phyloP scores from a whole-genome alignment of 352 stramenopile genomes.

The Phytophthora sojae region DNA sequence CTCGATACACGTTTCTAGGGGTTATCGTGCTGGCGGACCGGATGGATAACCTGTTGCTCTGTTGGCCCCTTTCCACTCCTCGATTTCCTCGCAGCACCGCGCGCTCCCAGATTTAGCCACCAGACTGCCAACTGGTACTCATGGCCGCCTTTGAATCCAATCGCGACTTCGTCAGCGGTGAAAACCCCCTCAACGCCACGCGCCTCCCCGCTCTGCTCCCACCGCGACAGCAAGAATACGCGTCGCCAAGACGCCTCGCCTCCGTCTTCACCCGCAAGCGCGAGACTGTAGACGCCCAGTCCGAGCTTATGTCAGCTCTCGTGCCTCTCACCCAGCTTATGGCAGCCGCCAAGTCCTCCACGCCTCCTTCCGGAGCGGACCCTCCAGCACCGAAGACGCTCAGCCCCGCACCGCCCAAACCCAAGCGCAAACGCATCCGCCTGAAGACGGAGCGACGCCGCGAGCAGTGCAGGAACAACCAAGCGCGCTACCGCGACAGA shows the following conservation, averaged over 20 bases:
- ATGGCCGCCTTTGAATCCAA: slow-evolving; percentile 5
- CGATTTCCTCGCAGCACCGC: neutral
- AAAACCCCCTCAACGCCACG: neutral
- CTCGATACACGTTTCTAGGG: no score
- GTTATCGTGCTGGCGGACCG: no score
- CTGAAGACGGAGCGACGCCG: slow-evolving; percentile 43
- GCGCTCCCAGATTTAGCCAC: neutral
- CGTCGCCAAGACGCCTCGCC: neutral
- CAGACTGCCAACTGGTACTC: neutral
- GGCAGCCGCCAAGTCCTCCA: slow-evolving; percentile 5
- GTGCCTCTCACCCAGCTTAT: slow-evolving; percentile 29
- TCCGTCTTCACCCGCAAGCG: slow-evolving; percentile 12
- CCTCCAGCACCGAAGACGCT: neutral
- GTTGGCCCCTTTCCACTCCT: slow-evolving; percentile 11
- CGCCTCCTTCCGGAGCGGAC: neutral
- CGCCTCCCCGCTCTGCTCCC: slow-evolving; percentile 7
- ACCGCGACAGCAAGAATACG: slow-evolving; percentile 5
- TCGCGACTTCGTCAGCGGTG: neutral
- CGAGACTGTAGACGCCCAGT: neutral
- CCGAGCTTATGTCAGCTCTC: slow-evolving; percentile 11
- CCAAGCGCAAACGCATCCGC: slow-evolving; percentile 47
- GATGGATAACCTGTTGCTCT: slow-evolving; percentile 6
- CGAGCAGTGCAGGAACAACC: slow-evolving; percentile 53
- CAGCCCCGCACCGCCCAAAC: slow-evolving; percentile 4
- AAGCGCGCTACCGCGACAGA: slow-evolving; percentile 53